Evolutionary conservation across 345 rosid species (phyloP).

Genomic region (Pistacia integerrima): DNA sequence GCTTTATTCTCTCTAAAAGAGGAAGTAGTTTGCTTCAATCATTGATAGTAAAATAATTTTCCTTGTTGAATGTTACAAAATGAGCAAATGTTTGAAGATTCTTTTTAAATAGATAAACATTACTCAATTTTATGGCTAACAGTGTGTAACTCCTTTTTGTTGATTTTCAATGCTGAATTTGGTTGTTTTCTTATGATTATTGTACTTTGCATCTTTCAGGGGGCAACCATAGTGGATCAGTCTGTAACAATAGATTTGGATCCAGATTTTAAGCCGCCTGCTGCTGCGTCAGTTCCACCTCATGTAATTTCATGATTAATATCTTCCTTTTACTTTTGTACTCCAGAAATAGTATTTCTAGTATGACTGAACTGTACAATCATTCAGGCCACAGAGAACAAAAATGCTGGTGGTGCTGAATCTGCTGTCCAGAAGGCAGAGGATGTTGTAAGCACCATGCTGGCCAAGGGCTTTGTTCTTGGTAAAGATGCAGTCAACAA

Average conservation of each 20-base stretch:
- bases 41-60: background rate
- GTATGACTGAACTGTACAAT: constrained; percentile 4
- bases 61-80: background rate
- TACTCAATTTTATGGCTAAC: background rate
- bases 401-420: constrained; percentile 36
- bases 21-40: background rate
- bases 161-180: no score
- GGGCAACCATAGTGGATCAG: constrained; percentile 85
- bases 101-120: background rate
- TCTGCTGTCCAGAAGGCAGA: constrained; percentile 79
- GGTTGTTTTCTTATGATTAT: background rate
- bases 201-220: constrained; percentile 38
- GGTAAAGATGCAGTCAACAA: constrained; percentile 83
- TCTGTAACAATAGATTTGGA: constrained; percentile 68
- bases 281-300: constrained; percentile 34
- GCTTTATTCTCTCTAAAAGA: background rate
- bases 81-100: background rate
- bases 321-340: background rate
- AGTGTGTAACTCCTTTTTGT: background rate
- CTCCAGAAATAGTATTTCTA: background rate
- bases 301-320: constrained; percentile 43
- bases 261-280: constrained; percentile 66
- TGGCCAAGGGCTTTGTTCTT: constrained; percentile 83
- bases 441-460: constrained; percentile 89
- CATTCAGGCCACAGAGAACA: constrained; percentile 44